Evolutionary conservation across 345 rosid species (phyloP).

Genomic region (Cardamine occulta): DNA sequence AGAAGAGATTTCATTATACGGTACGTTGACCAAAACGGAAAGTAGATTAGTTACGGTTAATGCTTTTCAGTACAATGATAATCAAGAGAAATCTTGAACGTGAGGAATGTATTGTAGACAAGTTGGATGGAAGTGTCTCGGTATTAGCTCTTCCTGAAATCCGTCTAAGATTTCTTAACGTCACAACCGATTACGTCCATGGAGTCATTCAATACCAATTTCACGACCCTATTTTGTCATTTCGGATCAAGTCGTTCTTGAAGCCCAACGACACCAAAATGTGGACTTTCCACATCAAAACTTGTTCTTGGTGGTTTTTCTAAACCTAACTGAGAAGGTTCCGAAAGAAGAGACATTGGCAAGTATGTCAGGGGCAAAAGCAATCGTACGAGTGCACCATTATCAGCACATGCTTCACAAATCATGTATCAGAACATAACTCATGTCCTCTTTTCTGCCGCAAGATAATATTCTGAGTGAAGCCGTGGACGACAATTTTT

Average conservation of each 20-base stretch:
- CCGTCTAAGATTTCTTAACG: too few species aligned
- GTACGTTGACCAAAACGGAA: too few species aligned
- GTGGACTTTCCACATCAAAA: neutral
- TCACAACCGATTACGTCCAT: neutral
- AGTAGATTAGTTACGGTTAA: too few species aligned
- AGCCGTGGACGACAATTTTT: neutral
- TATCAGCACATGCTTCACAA: neutral
- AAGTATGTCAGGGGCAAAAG: neutral
- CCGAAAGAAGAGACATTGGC: neutral
- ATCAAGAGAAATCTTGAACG: too few species aligned
- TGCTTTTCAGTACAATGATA: too few species aligned
- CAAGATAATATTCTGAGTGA: neutral
- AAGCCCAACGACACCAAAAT: neutral
- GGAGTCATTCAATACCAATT: neutral
- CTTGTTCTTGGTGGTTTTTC: neutral
- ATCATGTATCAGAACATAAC: neutral
- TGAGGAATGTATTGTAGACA: too few species aligned
- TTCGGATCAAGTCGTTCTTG: neutral
- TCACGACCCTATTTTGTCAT: neutral
- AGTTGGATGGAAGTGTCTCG: too few species aligned
- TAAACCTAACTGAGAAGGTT: neutral
- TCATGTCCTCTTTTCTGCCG: neutral
- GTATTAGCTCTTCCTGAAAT: too few species aligned
- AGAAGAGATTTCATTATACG: too few species aligned
- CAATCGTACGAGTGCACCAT: neutral